A percentile compares a stretch with the other conserved stretches of the same genome.
Conservation (phyloP, 176 grass and related monocot genomes). For the Oryza australiensis region DNA sequence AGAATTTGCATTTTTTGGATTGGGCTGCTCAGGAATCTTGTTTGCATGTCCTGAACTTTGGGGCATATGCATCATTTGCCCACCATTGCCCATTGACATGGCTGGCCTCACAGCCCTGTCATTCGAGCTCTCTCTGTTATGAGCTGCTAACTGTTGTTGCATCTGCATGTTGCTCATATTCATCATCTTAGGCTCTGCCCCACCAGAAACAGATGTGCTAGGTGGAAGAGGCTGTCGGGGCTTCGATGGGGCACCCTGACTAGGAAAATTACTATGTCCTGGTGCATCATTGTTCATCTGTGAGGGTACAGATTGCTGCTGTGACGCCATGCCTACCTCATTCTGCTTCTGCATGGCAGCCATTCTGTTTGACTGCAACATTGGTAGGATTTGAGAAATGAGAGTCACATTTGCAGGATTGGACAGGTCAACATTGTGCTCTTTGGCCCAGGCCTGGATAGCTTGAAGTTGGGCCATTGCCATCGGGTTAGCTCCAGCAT, state of each 20-base stretch:
- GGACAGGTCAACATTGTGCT: constrained; percentile 81
- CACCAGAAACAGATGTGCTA: constrained; percentile 50
- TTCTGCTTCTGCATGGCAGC: constrained; percentile 70
- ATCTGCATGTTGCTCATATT: constrained; percentile 68
- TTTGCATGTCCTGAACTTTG: constrained; percentile 51
- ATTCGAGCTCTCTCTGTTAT: constrained; percentile 54
- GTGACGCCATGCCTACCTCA: constrained; percentile 49
- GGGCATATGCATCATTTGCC: constrained; percentile 44
- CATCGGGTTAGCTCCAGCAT: constrained; percentile 45
- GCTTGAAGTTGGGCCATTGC: constrained; percentile 70
- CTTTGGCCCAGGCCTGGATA: constrained; percentile 89
- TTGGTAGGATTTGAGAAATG: constrained; percentile 77
- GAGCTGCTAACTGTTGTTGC: constrained; percentile 51
- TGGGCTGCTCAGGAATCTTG: constrained; percentile 53
- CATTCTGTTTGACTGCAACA: constrained; percentile 62
- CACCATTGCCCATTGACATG: constrained; percentile 50
- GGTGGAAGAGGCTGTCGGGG: constrained; percentile 45
- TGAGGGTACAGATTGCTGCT: constrained; percentile 54
- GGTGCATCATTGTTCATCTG: constrained; percentile 64
- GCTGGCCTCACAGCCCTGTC: constrained; percentile 61
- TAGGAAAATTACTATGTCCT: constrained; percentile 47
- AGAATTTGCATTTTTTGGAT: constrained; percentile 54
- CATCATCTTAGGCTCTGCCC: constrained; percentile 50
- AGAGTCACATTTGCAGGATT: constrained; percentile 75
- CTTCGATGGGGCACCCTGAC: constrained; percentile 54